Percentiles rank a stretch among this genome's conserved stretches.
Conservation (phyloP, 306 rosid species). For the Fagus sylvatica region DNA sequence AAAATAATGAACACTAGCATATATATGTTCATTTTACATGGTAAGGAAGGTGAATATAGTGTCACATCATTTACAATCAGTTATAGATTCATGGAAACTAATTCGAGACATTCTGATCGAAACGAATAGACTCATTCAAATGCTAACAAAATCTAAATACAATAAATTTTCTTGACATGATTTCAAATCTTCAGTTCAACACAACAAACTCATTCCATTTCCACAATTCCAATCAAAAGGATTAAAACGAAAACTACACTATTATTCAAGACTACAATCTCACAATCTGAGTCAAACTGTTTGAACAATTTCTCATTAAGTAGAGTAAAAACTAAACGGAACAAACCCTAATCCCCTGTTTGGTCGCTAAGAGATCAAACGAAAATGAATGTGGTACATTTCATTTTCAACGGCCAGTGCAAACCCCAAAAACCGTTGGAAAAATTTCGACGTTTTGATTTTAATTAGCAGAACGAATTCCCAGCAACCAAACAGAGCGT, state of each 20-base stretch:
- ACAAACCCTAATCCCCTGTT: neutral
- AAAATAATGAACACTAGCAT: too few relatives aligned
- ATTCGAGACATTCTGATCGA: neutral
- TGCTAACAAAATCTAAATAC: neutral
- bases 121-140: neutral
- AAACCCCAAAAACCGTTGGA: neutral
- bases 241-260: too few relatives aligned
- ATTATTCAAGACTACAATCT: neutral
- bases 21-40: too few relatives aligned
- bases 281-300: neutral
- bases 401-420: neutral
- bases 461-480: neutral
- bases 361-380: neutral
- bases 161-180: neutral
- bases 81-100: neutral
- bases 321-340: neutral
- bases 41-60: too few relatives aligned
- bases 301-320: neutral
- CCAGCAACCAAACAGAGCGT: neutral
- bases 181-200: neutral
- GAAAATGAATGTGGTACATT: neutral
- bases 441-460: too few relatives aligned
- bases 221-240: neutral
- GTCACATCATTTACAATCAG: too few relatives aligned
- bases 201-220: neutral